Percentiles rank a stretch among this genome's conserved stretches.
Evolutionary conservation across 225 moss, liverwort and hornwort genomes (phyloP).

Genomic region (Pleurozium schreberi): DNA sequence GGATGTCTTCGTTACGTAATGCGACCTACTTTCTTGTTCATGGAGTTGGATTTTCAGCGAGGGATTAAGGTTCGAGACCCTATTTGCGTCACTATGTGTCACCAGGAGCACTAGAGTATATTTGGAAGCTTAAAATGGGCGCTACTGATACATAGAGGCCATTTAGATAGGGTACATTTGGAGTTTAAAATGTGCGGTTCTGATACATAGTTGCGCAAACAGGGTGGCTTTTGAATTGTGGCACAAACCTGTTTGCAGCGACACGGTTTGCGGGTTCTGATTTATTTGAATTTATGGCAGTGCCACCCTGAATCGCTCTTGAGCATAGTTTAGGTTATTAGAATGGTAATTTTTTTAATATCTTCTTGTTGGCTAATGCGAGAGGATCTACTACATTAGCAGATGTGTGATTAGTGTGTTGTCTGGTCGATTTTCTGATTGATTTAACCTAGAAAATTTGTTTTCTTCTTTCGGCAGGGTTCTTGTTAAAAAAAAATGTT

Average conservation of each 20-base stretch:
- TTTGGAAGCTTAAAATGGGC: background rate
- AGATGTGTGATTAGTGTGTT: background rate
- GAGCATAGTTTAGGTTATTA: background rate
- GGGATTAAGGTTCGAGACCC: background rate
- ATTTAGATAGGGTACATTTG: background rate
- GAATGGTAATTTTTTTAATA: background rate
- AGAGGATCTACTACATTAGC: too few species aligned
- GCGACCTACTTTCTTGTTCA: background rate
- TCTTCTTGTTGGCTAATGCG: background rate
- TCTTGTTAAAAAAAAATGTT: constrained; percentile 45
- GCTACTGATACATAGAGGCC: background rate
- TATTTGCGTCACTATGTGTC: background rate
- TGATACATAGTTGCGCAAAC: background rate
- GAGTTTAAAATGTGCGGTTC: background rate
- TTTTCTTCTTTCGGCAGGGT: constrained; percentile 18
- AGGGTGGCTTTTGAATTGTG: background rate
- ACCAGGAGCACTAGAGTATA: background rate
- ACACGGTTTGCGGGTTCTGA: background rate
- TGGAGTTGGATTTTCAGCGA: background rate
- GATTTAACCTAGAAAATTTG: background rate
- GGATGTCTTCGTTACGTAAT: background rate
- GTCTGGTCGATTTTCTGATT: background rate
- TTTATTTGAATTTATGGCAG: background rate
- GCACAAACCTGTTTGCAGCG: background rate
- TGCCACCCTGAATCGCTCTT: background rate